phyloP scores from a whole-genome alignment of 129 eudicot species.

The Helichrysum umbraculigerum region DNA sequence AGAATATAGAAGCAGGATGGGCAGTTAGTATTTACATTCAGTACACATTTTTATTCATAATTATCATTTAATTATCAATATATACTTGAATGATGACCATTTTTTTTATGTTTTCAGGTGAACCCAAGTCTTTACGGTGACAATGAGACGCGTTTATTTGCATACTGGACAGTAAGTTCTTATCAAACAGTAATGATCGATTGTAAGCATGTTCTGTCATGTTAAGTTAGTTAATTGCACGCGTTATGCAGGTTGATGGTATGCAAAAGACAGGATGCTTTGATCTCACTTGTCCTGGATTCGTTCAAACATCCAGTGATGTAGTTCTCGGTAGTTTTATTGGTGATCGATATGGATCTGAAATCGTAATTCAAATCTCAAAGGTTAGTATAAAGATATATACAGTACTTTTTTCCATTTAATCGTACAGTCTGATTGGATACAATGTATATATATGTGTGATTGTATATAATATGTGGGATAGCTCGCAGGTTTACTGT shows the following conservation, averaged over 20 bases:
- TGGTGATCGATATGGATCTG: slow-evolving; percentile 19
- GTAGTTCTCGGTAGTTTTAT: slow-evolving; percentile 29
- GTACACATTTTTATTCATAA: not conserved
- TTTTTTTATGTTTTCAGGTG: slow-evolving; percentile 37
- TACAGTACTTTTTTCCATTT: not conserved
- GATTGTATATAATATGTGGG: not conserved
- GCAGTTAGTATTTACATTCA: slow-evolving; percentile 31
- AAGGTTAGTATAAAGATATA: slow-evolving; percentile 16
- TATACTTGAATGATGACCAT: not conserved
- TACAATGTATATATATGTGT: not conserved
- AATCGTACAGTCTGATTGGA: not conserved
- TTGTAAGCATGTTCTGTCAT: not conserved
- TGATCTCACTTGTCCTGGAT: slow-evolving; percentile 85
- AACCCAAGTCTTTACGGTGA: slow-evolving; percentile 65
- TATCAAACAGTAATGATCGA: not conserved
- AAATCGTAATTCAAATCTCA: slow-evolving; percentile 29
- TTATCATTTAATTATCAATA: not conserved
- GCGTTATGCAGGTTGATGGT: slow-evolving; percentile 46
- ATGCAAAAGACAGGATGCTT: slow-evolving; percentile 64
- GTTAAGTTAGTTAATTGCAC: not conserved
- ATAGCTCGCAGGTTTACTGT: too few species aligned
- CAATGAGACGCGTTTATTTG: slow-evolving; percentile 47
- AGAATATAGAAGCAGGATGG: slow-evolving; percentile 61
- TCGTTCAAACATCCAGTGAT: slow-evolving; percentile 41
- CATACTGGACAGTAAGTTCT: slow-evolving; percentile 62